Percentiles rank a stretch among this genome's conserved stretches.
Evolutionary conservation across 2,329 filamentous ascomycete genomes (phyloP).

Genomic region (Cercospora nicotianae): DNA sequence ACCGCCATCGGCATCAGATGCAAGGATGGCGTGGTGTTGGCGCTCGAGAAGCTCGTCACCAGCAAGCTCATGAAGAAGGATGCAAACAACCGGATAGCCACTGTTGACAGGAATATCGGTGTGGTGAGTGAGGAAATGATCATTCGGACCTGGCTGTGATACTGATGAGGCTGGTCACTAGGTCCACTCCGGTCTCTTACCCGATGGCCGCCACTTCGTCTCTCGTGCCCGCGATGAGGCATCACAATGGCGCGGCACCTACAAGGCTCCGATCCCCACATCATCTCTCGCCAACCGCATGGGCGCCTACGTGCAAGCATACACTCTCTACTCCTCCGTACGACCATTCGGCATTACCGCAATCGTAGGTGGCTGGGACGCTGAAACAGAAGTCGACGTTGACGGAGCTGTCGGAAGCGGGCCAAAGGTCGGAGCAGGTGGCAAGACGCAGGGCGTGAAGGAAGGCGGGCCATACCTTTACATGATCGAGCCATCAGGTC

Average conservation of each 20-base stretch:
- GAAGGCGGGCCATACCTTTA: conserved; percentile 91
- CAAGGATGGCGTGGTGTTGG: conserved; percentile 94
- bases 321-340: conserved; percentile 95
- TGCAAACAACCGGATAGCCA: conserved; percentile 96
- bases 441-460: conserved; percentile 71
- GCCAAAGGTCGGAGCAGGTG: conserved; percentile 75
- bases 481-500: conserved; percentile 97
- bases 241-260: conserved; percentile 83
- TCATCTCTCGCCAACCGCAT: conserved; percentile 87
- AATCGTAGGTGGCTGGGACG: conserved; percentile 92
- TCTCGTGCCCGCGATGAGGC: conserved; percentile 93
- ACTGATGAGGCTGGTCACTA: conserved; percentile 41
- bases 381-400: conserved; percentile 78
- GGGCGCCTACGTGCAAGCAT: conserved; percentile 94
- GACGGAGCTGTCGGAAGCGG: conserved; percentile 88
- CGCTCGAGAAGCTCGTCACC: conserved; percentile 92
- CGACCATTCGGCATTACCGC: conserved; percentile 95
- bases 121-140: conserved; percentile 62
- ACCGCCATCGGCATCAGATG: conserved; percentile 94
- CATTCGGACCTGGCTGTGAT: not conserved
- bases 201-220: conserved; percentile 93
- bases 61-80: conserved; percentile 94
- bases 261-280: conserved; percentile 91
- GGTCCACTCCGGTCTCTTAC: conserved; percentile 92
- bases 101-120: conserved; percentile 89